These are phyloP conservation scores for Lachancea mirantina DNA, from an alignment of 805 yeast genomes.

Conservation along the genomic window DNA sequence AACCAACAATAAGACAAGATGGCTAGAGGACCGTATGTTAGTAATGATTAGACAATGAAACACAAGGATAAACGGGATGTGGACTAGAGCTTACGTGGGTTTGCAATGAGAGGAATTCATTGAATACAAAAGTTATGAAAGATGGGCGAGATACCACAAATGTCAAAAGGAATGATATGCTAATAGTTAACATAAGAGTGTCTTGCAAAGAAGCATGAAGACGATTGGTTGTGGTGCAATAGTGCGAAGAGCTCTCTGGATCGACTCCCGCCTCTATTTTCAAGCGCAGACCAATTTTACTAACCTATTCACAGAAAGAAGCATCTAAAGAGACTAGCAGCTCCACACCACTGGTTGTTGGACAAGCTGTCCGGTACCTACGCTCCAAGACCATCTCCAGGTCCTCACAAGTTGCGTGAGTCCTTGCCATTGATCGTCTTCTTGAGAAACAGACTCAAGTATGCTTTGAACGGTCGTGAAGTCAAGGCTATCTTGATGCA, in stretches of 20 bases:
- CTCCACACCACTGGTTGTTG: slow-evolving; percentile 99
- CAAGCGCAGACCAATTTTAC: slow-evolving; percentile 1
- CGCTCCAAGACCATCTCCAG: slow-evolving; percentile 99
- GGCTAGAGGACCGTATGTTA: slow-evolving; percentile 74
- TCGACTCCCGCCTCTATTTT: too few relatives aligned
- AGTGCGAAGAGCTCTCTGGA: too few relatives aligned
- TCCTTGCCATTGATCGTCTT: slow-evolving; percentile 94
- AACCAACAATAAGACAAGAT: slow-evolving; percentile 36
- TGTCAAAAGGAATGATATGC: too few relatives aligned
- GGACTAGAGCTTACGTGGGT: background rate
- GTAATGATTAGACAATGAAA: slow-evolving; percentile 1
- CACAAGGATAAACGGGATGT: background rate
- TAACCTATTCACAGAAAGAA: slow-evolving; percentile 68
- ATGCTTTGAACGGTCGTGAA: slow-evolving; percentile 98
- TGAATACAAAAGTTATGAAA: too few relatives aligned
- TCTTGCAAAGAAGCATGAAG: too few relatives aligned
- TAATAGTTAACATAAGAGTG: too few relatives aligned
- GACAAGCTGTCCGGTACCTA: slow-evolving; percentile 99
- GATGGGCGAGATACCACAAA: too few relatives aligned
- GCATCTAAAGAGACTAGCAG: slow-evolving; percentile 99
- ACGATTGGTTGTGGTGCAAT: too few relatives aligned
- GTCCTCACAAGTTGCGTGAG: slow-evolving; percentile 99
- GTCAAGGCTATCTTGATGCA: slow-evolving; percentile 97
- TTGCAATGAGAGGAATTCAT: background rate
- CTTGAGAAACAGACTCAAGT: slow-evolving; percentile 97